A percentile compares a stretch with the other conserved stretches of the same genome.
Conservation (phyloP, 768 basidiomycete genomes). For the Naganishia friedmannii region DNA sequence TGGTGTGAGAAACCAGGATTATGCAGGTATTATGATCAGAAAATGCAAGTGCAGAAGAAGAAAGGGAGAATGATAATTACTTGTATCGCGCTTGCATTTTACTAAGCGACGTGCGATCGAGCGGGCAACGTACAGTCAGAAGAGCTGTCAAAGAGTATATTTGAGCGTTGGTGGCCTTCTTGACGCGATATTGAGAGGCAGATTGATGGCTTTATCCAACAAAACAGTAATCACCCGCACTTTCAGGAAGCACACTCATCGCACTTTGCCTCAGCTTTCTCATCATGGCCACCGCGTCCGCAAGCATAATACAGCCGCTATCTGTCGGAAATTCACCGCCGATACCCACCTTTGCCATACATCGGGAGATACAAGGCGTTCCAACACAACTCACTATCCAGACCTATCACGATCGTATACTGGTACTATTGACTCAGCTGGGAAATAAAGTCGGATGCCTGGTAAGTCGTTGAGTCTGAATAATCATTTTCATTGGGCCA, state of each 20-base stretch:
- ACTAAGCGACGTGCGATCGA: background rate
- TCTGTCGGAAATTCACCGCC: slow-evolving; percentile 29
- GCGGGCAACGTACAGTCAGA: background rate
- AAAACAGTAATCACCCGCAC: no score
- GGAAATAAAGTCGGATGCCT: slow-evolving; percentile 79
- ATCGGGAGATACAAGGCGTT: slow-evolving; percentile 59
- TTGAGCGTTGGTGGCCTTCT: no score
- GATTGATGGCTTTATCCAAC: no score
- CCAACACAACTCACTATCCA: slow-evolving; percentile 75
- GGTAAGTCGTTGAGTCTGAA: slow-evolving; percentile 55
- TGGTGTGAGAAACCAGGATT: background rate
- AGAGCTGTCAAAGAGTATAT: no score
- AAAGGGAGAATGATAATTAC: background rate
- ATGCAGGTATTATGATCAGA: background rate
- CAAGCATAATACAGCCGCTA: background rate
- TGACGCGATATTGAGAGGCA: no score
- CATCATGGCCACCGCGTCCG: background rate
- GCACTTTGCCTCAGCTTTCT: background rate
- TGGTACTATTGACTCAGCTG: slow-evolving; percentile 85
- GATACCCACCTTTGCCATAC: slow-evolving; percentile 59
- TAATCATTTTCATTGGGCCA: background rate
- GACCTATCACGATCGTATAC: slow-evolving; percentile 69
- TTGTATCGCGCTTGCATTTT: background rate
- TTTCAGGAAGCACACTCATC: background rate
- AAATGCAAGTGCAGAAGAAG: background rate